Evolutionary conservation across 2,329 filamentous ascomycete species (phyloP), one percentile per base, ranked within the genome.

Genomic region (Lithohypha guttulata): DNA sequence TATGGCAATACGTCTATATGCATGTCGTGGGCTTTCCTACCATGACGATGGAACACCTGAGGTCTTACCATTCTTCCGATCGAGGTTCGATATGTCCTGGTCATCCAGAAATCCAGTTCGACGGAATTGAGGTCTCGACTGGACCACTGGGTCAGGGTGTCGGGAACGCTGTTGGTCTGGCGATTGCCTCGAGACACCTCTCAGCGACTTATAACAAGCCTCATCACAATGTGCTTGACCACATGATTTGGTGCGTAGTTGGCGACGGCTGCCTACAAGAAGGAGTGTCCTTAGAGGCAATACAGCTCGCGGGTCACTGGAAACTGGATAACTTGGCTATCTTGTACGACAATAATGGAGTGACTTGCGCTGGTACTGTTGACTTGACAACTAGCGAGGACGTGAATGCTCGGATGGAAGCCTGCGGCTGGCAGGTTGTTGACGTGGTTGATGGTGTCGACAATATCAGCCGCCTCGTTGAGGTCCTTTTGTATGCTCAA

Each of bases 271-370:
- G 73, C 48, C 57, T 77, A 13, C 69, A 73, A 47, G 73, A 77
- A 52, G 73, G 73, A 19, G 71, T 77, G 1, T 66, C 61, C 0
- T 58, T 75, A 2, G 74, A 77, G 51, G 68, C 73, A 0, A 66
- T 77, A 33, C 66, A 66, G 3, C 63, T 75, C 4, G 72, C 72
- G 4, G 73, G 72, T 1, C 70, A 75, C 51, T 63, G 65, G 53
- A 64, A 61, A 45, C 59, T 77, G 7, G 67, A 70, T 55, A 77
- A 77, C 52, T 56, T 77, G 1, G 66, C 65, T 3, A 55, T 77
- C 18, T 68, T 75, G 32, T 77, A 77, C 46, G 73, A 77, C 47
- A 76, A 77, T 55, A 76, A 77, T 52, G 68, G 73, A 48, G 60
- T 77, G 33, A 75, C 71, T 4, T 76, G 72, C 48, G 73, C 76